These are phyloP conservation scores for Exobasidium cylindrosporum DNA, from an alignment of 1,284 basidiomycete genomes.

Conservation along the genomic window DNA sequence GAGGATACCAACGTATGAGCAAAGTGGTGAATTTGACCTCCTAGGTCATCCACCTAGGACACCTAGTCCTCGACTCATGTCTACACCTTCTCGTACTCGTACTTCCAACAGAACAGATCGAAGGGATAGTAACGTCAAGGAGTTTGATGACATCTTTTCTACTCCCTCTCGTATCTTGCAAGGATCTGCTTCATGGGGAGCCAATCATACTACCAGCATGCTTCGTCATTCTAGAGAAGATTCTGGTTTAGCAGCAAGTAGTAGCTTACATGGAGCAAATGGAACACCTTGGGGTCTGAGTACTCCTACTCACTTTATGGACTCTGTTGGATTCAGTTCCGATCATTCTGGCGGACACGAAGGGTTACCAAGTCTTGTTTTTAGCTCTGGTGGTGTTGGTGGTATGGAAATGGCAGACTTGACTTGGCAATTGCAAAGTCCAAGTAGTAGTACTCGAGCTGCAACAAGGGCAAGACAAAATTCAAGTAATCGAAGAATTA, in stretches of 20 bases:
- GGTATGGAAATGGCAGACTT: constrained; percentile 7
- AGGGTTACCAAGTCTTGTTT: neutral
- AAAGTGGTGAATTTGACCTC: constrained; percentile 1
- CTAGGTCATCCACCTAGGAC: constrained; percentile 10
- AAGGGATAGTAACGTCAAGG: neutral
- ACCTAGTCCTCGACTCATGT: constrained; percentile 11
- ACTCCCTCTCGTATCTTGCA: constrained; percentile 37
- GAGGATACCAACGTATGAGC: constrained; percentile 25
- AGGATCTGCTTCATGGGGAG: constrained; percentile 27
- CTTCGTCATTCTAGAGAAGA: constrained; percentile 4
- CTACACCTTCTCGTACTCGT: neutral
- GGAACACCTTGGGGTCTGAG: constrained; percentile 4
- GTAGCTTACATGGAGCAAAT: neutral
- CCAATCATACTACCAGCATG: constrained; percentile 12
- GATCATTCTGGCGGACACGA: neutral
- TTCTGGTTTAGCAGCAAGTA: neutral
- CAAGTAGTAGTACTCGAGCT: constrained; percentile 2
- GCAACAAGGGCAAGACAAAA: neutral
- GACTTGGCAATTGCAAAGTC: constrained; percentile 10
- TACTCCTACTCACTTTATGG: neutral
- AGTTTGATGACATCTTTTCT: constrained; percentile 37
- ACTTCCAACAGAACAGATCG: neutral
- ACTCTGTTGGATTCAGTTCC: neutral
- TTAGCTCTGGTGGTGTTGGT: neutral
- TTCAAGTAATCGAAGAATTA: neutral